Base-by-base conservation (phyloP, 1,284 basidiomycete genomes). In the Pterulicium gracile region DNA sequence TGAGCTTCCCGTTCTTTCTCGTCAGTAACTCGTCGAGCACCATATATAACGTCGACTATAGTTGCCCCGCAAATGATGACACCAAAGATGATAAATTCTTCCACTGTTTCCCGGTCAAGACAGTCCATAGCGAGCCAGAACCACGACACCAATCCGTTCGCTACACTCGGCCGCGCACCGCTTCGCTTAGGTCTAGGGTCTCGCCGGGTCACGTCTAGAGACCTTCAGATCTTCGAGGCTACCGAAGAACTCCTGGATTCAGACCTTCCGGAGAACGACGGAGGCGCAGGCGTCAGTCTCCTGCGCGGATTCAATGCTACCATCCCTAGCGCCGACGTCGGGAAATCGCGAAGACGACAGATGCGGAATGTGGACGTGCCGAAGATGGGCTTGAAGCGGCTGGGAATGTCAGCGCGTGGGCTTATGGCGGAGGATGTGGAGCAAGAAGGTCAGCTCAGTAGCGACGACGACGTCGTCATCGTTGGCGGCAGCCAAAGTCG, bases 21-120 rank as follows among this genome's bases (percentile, higher is more conserved):
- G 46, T 13, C 32, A 42, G 13, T 35, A 35, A 13, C 18, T 15
- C 41, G 15, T 40, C 17, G 44, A 27, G n/a, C 27, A 32, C 10
- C 44, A 42, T 48, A 41, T 20, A 42, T 51, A 46, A 44, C 47
- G 47, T 46, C 44, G 40, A 45, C 34, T 52, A 10, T 59, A 94
- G 90, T 94, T 58, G 88, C 90, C 3, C 90, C 90, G 10, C 79
- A 82, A 50, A 83, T 94, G 56, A 91, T 94, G 89, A 90, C 89
- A 3, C 86, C 88, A 18, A 72, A 79, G 51, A 83, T 89, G 73
- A 74, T 90, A 47, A 77, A 73, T 46, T 72, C 82, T 2, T 72
- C 81, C 12, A 79, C 77, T 18, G 72, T 77, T 2, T 76, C 79
- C 10, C 39, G 39, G 7, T 70, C 72, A 20, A 66, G 72, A 46